phyloP scores from a whole-genome alignment of 2,329 filamentous ascomycete genomes.

The Cercospora sp. region DNA sequence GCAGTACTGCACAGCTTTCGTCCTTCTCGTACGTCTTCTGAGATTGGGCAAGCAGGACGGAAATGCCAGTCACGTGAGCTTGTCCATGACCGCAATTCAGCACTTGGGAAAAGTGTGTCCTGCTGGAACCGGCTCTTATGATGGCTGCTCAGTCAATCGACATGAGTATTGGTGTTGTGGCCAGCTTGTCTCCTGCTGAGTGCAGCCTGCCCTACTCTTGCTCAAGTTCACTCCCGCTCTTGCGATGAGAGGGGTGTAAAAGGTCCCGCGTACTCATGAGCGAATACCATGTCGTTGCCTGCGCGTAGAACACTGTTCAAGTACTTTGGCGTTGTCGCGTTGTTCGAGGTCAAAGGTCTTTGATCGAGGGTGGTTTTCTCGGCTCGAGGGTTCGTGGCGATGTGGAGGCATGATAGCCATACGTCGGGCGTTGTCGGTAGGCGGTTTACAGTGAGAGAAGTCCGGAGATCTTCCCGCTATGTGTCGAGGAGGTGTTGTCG shows the following conservation, averaged over 20 bases:
- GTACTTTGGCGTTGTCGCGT: not conserved
- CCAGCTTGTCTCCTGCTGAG: not conserved
- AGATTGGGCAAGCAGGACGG: not conserved
- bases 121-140: not conserved
- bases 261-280: not conserved
- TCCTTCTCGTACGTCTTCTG: not conserved
- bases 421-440: not conserved
- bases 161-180: not conserved
- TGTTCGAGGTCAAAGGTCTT: not conserved
- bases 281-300: not conserved
- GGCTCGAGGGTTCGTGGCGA: not conserved
- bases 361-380: not conserved
- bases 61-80: not conserved
- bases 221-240: not conserved
- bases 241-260: not conserved
- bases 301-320: not conserved
- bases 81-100: not conserved
- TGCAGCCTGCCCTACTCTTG: not conserved
- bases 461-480: not conserved
- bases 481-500: not conserved
- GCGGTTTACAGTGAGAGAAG: too few relatives aligned
- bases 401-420: not conserved
- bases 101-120: not conserved
- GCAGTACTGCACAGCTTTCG: not conserved
- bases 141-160: not conserved